Percentiles rank a stretch among this genome's conserved stretches.
Conservation (phyloP, 805 yeast genomes). For the Cyberlindnera saturnus region DNA sequence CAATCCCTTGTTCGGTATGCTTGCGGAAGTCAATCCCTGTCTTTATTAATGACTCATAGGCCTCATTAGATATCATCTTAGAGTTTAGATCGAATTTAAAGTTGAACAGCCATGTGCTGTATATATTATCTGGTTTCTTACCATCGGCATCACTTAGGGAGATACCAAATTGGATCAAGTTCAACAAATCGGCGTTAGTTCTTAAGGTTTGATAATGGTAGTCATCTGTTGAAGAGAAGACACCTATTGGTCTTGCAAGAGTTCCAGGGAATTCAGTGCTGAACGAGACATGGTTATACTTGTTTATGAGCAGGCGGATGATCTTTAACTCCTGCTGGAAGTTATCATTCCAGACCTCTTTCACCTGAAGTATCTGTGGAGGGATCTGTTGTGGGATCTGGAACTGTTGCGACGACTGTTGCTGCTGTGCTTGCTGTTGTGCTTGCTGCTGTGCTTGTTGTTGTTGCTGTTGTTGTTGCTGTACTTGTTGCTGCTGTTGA, state of each 20-base stretch:
- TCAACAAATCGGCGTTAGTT: slow-evolving; percentile 80
- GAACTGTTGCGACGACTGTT: slow-evolving; percentile 12
- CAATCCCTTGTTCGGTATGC: slow-evolving; percentile 74
- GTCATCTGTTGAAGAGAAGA: slow-evolving; percentile 81
- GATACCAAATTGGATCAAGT: slow-evolving; percentile 81
- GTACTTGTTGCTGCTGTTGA: slow-evolving; percentile 8
- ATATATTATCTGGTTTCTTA: slow-evolving; percentile 56
- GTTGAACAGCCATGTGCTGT: slow-evolving; percentile 95
- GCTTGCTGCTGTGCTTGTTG: slow-evolving; percentile 13
- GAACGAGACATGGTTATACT: slow-evolving; percentile 55
- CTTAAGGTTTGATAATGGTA: slow-evolving; percentile 95
- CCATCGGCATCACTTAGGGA: slow-evolving; percentile 68
- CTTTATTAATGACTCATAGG: slow-evolving; percentile 69
- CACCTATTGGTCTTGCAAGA: slow-evolving; percentile 92
- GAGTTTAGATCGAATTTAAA: slow-evolving; percentile 69
- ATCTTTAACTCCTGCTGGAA: slow-evolving; percentile 60
- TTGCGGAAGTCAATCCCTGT: slow-evolving; percentile 78
- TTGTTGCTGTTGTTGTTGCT: slow-evolving; percentile 9
- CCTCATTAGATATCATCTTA: slow-evolving; percentile 86
- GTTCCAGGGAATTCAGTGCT: slow-evolving; percentile 96
- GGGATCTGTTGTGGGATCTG: slow-evolving; percentile 15
- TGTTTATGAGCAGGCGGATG: slow-evolving; percentile 51
- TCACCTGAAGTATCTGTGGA: slow-evolving; percentile 25
- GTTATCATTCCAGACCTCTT: slow-evolving; percentile 72
- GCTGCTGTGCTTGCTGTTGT: slow-evolving; percentile 15